Evolutionary conservation across 441 rosid species (phyloP).

Genomic region (Brassica balearica): DNA sequence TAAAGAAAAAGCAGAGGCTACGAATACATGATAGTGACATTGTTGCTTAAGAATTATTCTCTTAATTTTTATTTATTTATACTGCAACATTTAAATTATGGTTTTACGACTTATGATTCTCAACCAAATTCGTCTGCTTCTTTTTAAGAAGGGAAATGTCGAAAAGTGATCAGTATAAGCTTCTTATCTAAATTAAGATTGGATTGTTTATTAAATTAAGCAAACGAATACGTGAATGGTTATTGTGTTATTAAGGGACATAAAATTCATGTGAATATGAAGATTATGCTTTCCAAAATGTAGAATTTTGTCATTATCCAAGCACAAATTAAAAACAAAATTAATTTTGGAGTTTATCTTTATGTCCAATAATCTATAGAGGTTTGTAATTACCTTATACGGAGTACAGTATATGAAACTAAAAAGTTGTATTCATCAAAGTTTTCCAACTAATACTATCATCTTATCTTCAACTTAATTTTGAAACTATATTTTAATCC

Average conservation of each 20-base stretch:
- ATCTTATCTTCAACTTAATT: slow-evolving; percentile 11
- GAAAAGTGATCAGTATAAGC: background rate
- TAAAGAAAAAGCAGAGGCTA: slow-evolving; percentile 41
- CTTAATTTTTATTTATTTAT: slow-evolving; percentile 19
- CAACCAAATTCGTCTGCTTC: background rate
- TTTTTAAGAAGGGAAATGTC: background rate
- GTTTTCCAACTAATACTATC: background rate
- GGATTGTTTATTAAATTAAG: background rate
- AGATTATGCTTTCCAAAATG: background rate
- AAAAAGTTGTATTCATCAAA: background rate
- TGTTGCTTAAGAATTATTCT: slow-evolving; percentile 33
- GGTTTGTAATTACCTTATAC: background rate
- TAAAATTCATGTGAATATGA: slow-evolving; percentile 33
- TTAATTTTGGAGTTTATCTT: background rate
- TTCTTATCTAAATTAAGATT: background rate
- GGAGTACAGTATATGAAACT: background rate
- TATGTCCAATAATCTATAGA: background rate
- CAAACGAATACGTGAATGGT: slow-evolving; percentile 28
- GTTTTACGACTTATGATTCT: background rate
- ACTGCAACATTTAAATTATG: background rate
- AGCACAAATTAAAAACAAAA: background rate
- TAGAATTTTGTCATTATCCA: slow-evolving; percentile 22
- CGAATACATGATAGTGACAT: slow-evolving; percentile 42
- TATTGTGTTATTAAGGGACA: slow-evolving; percentile 33
- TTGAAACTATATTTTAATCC: too few relatives aligned